Conservation (phyloP, 768 basidiomycete genomes). For the Pulveroboletus sp. region DNA sequence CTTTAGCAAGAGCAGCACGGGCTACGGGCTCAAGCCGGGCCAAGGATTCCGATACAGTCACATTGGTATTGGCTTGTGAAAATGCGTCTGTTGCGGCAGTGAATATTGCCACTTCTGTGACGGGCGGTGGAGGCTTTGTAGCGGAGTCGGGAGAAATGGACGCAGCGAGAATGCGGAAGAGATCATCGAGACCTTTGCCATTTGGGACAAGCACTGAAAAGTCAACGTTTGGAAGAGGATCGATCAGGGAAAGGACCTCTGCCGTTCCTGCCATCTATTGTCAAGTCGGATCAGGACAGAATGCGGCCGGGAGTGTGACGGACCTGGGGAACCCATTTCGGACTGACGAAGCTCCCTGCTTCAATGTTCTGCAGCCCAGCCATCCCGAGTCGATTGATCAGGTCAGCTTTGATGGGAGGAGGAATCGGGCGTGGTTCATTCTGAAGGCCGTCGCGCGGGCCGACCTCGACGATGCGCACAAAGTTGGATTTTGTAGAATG, state of each 20-base stretch:
- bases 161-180: slow-evolving; percentile 52
- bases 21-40: slow-evolving; percentile 61
- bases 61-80: slow-evolving; percentile 82
- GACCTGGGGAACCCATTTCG: slow-evolving; percentile 91
- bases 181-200: slow-evolving; percentile 67
- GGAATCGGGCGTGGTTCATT: slow-evolving; percentile 78
- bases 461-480: slow-evolving; percentile 77
- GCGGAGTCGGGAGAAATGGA: slow-evolving; percentile 26
- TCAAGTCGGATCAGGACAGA: background rate
- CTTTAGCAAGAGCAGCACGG: slow-evolving; percentile 52
- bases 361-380: slow-evolving; percentile 75
- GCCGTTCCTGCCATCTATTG: slow-evolving; percentile 84
- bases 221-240: slow-evolving; percentile 51
- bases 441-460: slow-evolving; percentile 89
- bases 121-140: slow-evolving; percentile 43
- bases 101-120: slow-evolving; percentile 88
- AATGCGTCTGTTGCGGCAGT: slow-evolving; percentile 88
- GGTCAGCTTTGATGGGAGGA: slow-evolving; percentile 70
- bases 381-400: slow-evolving; percentile 69
- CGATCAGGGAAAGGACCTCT: slow-evolving; percentile 62
- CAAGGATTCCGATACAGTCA: slow-evolving; percentile 68
- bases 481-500: slow-evolving; percentile 17
- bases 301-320: slow-evolving; percentile 5
- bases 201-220: slow-evolving; percentile 86
- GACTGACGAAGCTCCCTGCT: slow-evolving; percentile 88